phyloP scores from a whole-genome alignment of 495 filamentous ascomycete genomes.

The Aspergillus ellipticus region DNA sequence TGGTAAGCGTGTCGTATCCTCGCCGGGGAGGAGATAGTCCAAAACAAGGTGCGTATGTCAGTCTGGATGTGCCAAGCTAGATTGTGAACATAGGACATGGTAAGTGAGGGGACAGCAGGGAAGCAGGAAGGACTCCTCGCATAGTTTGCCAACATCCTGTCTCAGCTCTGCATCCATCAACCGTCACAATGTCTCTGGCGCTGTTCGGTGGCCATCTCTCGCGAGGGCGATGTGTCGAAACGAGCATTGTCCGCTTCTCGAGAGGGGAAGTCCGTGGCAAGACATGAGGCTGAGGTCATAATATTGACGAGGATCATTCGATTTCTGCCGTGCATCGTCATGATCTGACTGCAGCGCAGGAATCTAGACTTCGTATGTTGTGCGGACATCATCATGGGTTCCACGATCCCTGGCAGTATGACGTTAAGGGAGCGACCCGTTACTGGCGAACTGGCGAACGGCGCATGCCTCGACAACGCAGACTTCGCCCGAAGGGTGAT shows the following conservation, averaged over 20 bases:
- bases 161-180: neutral
- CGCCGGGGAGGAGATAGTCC: neutral
- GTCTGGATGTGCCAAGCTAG: neutral
- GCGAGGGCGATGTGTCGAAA: neutral
- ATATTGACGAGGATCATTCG: neutral
- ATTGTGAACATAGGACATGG: neutral
- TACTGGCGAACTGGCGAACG: neutral
- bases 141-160: neutral
- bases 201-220: neutral
- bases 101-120: neutral
- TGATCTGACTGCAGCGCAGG: neutral
- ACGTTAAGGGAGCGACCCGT: neutral
- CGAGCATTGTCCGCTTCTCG: neutral
- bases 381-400: neutral
- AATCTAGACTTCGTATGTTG: neutral
- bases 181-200: neutral
- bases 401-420: neutral
- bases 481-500: neutral
- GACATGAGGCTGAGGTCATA: neutral
- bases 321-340: neutral
- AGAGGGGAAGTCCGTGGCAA: neutral
- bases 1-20: neutral
- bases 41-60: neutral
- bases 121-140: neutral
- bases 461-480: neutral